These are phyloP conservation scores for Parathielavia hyrcaniae DNA, from an alignment of 495 filamentous ascomycete genomes.

Conservation along the genomic window DNA sequence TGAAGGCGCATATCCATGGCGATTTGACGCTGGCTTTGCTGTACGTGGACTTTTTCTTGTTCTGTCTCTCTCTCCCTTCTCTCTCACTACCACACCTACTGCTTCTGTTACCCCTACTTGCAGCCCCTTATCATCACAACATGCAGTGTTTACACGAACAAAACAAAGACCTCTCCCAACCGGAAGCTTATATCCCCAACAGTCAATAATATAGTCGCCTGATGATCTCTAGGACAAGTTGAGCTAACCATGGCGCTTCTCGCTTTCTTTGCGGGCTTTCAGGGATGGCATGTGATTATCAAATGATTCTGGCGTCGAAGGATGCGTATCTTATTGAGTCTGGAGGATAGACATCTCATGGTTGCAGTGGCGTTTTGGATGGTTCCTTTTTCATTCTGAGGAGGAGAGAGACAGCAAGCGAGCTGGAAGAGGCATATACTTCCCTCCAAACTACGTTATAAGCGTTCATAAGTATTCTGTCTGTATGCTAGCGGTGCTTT, in stretches of 20 bases:
- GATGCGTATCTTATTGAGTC: no score
- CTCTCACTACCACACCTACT: neutral
- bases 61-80: neutral
- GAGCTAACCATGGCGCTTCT: constrained; percentile 6
- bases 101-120: neutral
- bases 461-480: no score
- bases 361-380: no score
- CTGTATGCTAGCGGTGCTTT: no score
- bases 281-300: constrained; percentile 18
- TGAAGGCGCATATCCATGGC: constrained; percentile 90
- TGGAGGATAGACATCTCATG: no score
- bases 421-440: no score
- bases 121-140: neutral
- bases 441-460: no score
- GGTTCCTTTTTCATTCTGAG: no score
- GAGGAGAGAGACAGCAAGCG: no score
- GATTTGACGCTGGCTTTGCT: constrained; percentile 80
- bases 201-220: constrained; percentile 7
- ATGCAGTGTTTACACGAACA: neutral
- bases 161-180: constrained; percentile 1
- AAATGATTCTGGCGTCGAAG: neutral
- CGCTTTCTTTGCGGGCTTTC: constrained; percentile 5
- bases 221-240: neutral
- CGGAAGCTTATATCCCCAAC: constrained; percentile 11
- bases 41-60: constrained; percentile 48